Base-by-base conservation (phyloP, 1,284 basidiomycete species). In the Afroboletus lepidellus region DNA sequence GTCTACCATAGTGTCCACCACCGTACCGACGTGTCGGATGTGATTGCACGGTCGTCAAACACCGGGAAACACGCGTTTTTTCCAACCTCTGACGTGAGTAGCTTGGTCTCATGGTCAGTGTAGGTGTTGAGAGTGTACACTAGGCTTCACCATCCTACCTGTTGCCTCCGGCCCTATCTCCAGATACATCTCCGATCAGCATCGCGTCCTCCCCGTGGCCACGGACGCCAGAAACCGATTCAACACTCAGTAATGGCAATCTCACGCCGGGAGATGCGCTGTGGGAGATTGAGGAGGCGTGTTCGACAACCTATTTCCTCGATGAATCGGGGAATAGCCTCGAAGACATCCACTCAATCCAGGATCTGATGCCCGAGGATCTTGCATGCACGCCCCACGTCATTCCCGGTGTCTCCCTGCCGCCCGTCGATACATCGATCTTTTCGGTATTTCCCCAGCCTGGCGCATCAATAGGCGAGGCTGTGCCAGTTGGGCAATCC, bases 111-210 rank as follows among this genome's bases (percentile, higher is more conserved):
- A 3, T 20, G 11, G 8, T 23, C 21, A 21, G 32, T 25, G 9
- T 32, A 3, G 39, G n/a, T 42, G 20, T 21, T 54, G 11, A 60
- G 8, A 46, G 21, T 11, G 24, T 30, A 30, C 15, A 33, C 39
- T 32, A 62, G 61, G 18, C n/a, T 5, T 39, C 50, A 18, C 24
- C 30, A 0, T 41, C 50, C 2, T 47, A 44, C 18, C 16, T 54
- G 8, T 41, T 49, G 15, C 66, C 52, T 18, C 64, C 64, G 0
- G 51, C 41, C 0, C 53, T 66, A 16, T 71, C 69, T 15, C 64
- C 66, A 0, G 65, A 71, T n/a, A 43, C 45, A 3, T 67, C 65
- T 1, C 69, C 65, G 0, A 44, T 29, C 2, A 68, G 66, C 8
- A 39, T 53, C 32, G 55, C 51, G 16, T 69, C 66, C 5, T 51